Percentiles rank a stretch among this genome's conserved stretches.
Evolutionary conservation across 495 filamentous ascomycete genomes (phyloP).

Genomic region (Aspergillus leporis): DNA sequence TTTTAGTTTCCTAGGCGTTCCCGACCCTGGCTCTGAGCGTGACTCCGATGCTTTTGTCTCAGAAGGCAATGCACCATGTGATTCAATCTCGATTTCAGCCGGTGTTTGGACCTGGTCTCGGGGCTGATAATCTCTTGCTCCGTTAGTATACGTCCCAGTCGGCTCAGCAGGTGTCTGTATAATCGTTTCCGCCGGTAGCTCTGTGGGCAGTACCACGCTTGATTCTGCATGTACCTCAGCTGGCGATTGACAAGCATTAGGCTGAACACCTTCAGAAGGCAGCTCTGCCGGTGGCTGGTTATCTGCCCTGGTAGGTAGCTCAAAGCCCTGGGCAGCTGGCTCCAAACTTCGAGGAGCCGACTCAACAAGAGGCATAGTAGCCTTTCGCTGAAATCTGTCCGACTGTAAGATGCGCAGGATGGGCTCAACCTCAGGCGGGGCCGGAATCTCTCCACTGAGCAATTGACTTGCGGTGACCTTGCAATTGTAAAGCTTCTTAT

Average conservation of each 20-base stretch:
- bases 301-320: not conserved
- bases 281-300: not conserved
- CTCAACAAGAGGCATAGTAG: not conserved
- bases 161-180: not conserved
- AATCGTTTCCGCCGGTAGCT: not conserved
- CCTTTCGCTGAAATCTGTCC: conserved; percentile 15
- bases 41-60: not conserved
- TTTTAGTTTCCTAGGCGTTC: not conserved
- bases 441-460: conserved; percentile 70
- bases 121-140: not conserved
- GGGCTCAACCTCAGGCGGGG: conserved; percentile 75
- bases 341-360: not conserved
- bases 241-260: not conserved
- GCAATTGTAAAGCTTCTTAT: conserved; percentile 85
- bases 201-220: not conserved
- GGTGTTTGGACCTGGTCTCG: not conserved
- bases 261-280: not conserved
- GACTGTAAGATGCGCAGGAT: conserved; percentile 51
- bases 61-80: not conserved
- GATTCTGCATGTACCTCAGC: not conserved
- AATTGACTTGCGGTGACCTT: conserved; percentile 74
- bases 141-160: not conserved
- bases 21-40: not conserved
- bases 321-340: not conserved
- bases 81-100: not conserved